Evolutionary conservation across 352 stramenopile genomes (phyloP), one percentile per base, ranked within the genome.

Genomic region (Globisporangium canariense): DNA sequence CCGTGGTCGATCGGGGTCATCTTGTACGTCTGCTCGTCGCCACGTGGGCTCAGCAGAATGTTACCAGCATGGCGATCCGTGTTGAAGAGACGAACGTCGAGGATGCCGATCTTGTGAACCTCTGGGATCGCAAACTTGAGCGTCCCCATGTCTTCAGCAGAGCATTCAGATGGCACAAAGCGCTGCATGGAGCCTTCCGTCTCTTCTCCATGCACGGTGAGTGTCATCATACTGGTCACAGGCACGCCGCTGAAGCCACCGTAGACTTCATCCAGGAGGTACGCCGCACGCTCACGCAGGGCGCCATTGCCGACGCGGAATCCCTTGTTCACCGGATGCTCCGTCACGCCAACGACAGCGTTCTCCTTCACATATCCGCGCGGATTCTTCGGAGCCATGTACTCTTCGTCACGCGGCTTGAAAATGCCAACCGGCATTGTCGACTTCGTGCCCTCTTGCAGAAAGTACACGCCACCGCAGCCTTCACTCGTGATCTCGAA

Each of bases 341-440:
- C 79, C 16, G 81, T 94, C 51, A 85, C 77, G 16, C 88, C 88
- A 6, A 96, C 78, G n/a, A 92, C 70, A 0, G 83, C 81, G 47
- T 83, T 77, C 59, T 93, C 84, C 72, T 90, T 86, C 36, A 98
- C 84, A 62, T 98, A 98, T 5, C 94, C 94, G 64, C 97, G 87
- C 13, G 98, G 97, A 79, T 99, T 99, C 80, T 99, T 98, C 41
- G 96, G 91, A 2, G 96, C 97, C 82, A 99, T 99, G 58, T 98
- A 98, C 78, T 99, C 98, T 76, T 99, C 98, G 68, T 99, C 97
- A 16, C 92, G 81, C 7, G 98, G 97, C 77, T 99, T 99, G 74
- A 99, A 99, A 14, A 99, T 79, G 1, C 78, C 87, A 16, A 96
- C 67, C 2, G 81, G 70, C 22, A 45, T 58, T n/a, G 63, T 63